Base-by-base conservation (phyloP, 768 basidiomycete species). In the Boletus insuetus region DNA sequence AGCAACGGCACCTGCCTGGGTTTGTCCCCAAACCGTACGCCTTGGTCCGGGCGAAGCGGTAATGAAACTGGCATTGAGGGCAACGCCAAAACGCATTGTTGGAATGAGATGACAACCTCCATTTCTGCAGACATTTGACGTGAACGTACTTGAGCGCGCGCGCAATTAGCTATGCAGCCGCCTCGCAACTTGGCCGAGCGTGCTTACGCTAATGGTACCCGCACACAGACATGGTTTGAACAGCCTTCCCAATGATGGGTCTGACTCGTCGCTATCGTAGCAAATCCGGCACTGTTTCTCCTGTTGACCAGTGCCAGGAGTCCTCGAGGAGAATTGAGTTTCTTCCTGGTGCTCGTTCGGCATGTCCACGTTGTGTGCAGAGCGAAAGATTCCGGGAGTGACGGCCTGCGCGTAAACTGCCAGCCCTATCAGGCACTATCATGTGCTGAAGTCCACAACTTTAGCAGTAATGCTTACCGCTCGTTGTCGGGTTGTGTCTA, bases 261-360 rank as follows among this genome's bases (percentile, higher is more conserved):
- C 85, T 22, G 81, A 80, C 43, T 82, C 80, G 12, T 74, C 69
- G 5, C 88, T 85, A 38, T 88, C 87, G 26, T 92, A 77, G 67
- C 93, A 95, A 44, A 95, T 95, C 50, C 93, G 80, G 65, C 93
- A 94, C 66, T 89, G 87, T 63, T 80, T 86, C 64, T 83, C 83
- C 48, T 80, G 62, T 26, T 61, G 56, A 20, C 37, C 26, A 13
- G 73, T 60, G 63, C 63, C 42, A 35, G n/a, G 24, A 29, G 53
- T 40, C 37, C 32, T 31, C 19, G 58, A 6, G 16, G 46, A 32
- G 17, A 57, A 1, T 6, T 49, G 41, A 14, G 56, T 22, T 26
- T 53, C 59, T 20, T 61, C 60, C 31, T 50, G 55, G 26, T 53
- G 55, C 17, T 62, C 45, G 58, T 64, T 37, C 51, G 58, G 26